Evolutionary conservation across 2,329 filamentous ascomycete genomes (phyloP).

Genomic region (Elsinoe ampelina): DNA sequence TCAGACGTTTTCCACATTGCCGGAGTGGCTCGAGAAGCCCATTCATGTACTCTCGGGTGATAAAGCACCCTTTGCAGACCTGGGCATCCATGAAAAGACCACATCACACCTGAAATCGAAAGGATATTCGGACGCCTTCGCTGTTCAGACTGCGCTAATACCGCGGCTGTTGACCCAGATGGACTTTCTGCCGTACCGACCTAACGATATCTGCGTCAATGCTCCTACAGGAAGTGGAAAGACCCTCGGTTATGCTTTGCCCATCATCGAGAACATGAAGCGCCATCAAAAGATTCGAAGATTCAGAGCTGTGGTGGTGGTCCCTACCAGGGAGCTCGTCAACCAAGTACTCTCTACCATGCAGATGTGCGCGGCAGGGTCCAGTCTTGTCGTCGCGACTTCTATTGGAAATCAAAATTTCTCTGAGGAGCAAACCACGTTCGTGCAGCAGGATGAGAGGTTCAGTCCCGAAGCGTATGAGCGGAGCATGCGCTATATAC

Average conservation of each 20-base stretch:
- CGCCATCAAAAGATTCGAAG: conserved; percentile 26
- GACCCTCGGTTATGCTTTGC: conserved; percentile 82
- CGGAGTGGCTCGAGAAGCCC: conserved; percentile 70
- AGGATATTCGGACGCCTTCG: conserved; percentile 62
- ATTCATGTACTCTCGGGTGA: conserved; percentile 56
- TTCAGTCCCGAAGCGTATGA: conserved; percentile 58
- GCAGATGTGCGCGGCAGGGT: conserved; percentile 62
- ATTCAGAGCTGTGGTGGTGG: conserved; percentile 70
- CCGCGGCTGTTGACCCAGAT: conserved; percentile 60
- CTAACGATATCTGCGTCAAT: conserved; percentile 77
- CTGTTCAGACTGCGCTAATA: conserved; percentile 70
- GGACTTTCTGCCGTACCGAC: conserved; percentile 47
- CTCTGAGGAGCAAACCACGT: conserved; percentile 50
- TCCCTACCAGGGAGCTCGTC: conserved; percentile 86
- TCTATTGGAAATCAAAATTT: conserved; percentile 75
- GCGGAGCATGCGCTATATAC: conserved; percentile 34
- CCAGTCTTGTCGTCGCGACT: conserved; percentile 67
- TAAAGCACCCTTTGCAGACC: conserved; percentile 50
- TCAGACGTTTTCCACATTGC: conserved; percentile 68
- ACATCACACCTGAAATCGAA: conserved; percentile 56
- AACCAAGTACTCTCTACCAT: conserved; percentile 73
- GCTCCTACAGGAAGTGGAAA: conserved; percentile 95
- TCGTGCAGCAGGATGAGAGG: conserved; percentile 48
- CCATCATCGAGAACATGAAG: conserved; percentile 64
- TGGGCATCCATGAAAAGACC: conserved; percentile 50